phyloP scores from a whole-genome alignment of 805 yeast species.

The Saturnispora besseyi region DNA sequence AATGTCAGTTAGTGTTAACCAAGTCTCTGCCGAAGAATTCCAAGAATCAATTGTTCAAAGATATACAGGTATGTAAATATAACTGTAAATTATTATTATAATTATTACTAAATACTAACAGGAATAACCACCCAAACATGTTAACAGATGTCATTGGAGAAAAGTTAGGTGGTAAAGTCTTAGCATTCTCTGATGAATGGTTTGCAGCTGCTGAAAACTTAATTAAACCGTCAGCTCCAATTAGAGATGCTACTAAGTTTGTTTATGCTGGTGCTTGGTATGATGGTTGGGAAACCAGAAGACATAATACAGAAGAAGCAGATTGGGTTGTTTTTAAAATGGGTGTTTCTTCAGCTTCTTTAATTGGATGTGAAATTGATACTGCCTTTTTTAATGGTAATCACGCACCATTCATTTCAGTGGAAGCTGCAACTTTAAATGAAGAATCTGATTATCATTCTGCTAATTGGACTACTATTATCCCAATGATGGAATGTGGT shows the following conservation, averaged over 20 bases:
- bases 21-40: conserved; percentile 32
- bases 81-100: not conserved
- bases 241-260: conserved; percentile 73
- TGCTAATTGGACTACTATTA: conserved; percentile 60
- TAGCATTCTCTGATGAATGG: conserved; percentile 80
- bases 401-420: conserved; percentile 85
- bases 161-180: conserved; percentile 69
- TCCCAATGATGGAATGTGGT: conserved; percentile 72
- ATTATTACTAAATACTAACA: not conserved
- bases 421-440: conserved; percentile 52
- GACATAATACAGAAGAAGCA: conserved; percentile 77
- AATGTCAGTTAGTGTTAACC: conserved; percentile 11
- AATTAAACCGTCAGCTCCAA: conserved; percentile 71
- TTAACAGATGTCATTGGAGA: conserved; percentile 69
- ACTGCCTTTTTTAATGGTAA: conserved; percentile 93
- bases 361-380: conserved; percentile 82
- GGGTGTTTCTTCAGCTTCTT: conserved; percentile 74
- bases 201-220: conserved; percentile 88
- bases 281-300: conserved; percentile 97
- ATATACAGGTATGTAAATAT: conserved; percentile 35
- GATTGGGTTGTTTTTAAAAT: conserved; percentile 82
- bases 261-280: conserved; percentile 92
- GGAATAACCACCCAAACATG: not conserved
- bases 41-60: conserved; percentile 38
- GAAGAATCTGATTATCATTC: conserved; percentile 27